Percentiles rank a stretch among this genome's conserved stretches.
Evolutionary conservation across 352 stramenopile species (phyloP).

Genomic region (Paralagenidium karlingii): DNA sequence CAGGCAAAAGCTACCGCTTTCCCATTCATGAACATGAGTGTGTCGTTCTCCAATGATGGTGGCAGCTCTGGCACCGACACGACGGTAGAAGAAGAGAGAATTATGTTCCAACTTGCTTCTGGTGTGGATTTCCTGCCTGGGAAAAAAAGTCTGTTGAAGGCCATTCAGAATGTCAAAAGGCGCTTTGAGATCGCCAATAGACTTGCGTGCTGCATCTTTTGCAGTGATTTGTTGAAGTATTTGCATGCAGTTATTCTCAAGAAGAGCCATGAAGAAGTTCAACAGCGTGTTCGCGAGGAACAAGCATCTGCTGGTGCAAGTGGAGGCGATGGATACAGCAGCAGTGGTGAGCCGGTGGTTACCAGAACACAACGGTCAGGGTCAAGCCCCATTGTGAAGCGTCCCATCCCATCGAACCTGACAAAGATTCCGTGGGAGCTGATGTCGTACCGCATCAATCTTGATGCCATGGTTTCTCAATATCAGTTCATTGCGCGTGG

Average conservation of each 20-base stretch:
- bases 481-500: constrained; percentile 64
- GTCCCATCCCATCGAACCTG: constrained; percentile 11
- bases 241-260: constrained; percentile 50
- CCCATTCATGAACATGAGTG: too few species aligned
- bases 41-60: too few species aligned
- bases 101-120: constrained; percentile 33
- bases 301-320: too few species aligned
- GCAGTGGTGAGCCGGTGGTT: constrained; percentile 21
- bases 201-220: constrained; percentile 49
- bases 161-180: constrained; percentile 21
- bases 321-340: too few species aligned
- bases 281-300: too few species aligned
- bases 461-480: constrained; percentile 66
- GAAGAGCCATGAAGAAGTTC: constrained; percentile 49
- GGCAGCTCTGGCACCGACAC: too few species aligned
- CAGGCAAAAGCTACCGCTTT: too few species aligned
- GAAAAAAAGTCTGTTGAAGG: constrained; percentile 43
- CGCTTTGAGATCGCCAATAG: constrained; percentile 55
- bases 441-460: constrained; percentile 65
- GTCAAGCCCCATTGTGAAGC: constrained; percentile 29
- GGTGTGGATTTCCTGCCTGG: constrained; percentile 35
- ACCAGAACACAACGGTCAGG: constrained; percentile 24
- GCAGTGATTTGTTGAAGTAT: constrained; percentile 44
- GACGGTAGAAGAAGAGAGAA: constrained; percentile 23
- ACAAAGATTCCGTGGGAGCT: constrained; percentile 49